phyloP scores from a whole-genome alignment of 2,329 filamentous ascomycete genomes.

The Alternaria longipes region DNA sequence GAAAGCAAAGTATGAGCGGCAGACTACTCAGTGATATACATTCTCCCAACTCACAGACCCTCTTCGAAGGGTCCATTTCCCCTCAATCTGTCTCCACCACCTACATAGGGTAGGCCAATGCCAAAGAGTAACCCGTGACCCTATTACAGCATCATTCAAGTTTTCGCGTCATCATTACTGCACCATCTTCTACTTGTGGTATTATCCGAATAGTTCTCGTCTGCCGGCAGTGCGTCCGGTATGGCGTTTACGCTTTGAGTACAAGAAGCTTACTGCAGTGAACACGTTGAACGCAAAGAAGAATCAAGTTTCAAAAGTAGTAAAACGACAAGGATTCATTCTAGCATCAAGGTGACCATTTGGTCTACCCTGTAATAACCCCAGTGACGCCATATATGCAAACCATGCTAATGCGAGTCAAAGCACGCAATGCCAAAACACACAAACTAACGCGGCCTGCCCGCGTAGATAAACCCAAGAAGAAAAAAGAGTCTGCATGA shows the following conservation, averaged over 20 bases:
- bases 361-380: not conserved
- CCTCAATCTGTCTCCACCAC: not conserved
- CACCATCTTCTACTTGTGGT: not conserved
- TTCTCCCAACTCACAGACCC: not conserved
- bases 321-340: not conserved
- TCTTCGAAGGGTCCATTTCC: not conserved
- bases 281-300: not conserved
- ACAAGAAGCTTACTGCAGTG: not conserved
- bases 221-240: not conserved
- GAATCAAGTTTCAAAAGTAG: not conserved
- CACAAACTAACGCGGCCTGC: not conserved
- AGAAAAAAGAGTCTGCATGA: not conserved
- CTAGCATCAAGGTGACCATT: not conserved
- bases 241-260: not conserved
- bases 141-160: not conserved
- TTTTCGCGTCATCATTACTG: not conserved
- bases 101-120: not conserved
- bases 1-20: not conserved
- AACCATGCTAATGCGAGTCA: not conserved
- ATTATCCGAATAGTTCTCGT: not conserved
- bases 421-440: not conserved
- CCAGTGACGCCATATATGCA: not conserved
- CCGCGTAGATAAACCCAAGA: not conserved
- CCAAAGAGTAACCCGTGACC: not conserved
- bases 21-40: not conserved